These are phyloP conservation scores for Austroboletus novae-zelandiae DNA, from an alignment of 1,284 basidiomycete genomes.

Conservation along the genomic window DNA sequence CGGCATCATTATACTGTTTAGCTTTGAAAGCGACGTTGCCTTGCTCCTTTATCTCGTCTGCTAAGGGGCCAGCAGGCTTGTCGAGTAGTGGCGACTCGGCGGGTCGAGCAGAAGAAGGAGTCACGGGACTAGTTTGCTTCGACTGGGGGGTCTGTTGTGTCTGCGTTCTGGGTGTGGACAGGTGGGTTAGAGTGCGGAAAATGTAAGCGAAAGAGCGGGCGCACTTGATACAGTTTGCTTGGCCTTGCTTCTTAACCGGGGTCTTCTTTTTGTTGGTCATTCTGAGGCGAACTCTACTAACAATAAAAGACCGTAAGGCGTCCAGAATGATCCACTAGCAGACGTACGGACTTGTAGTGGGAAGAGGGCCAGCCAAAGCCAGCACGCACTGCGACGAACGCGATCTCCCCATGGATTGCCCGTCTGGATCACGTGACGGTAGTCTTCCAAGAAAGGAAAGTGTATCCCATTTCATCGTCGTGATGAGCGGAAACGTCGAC, in stretches of 20 bases:
- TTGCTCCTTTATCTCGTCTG: constrained; percentile 67
- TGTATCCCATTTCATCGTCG: constrained; percentile 8
- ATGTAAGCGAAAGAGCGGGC: constrained; percentile 6
- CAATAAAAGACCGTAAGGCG: constrained; percentile 7
- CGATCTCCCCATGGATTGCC: constrained; percentile 8
- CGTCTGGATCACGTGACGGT: constrained; percentile 11
- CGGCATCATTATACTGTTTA: constrained; percentile 65
- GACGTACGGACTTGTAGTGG: not conserved
- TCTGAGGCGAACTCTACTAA: constrained; percentile 4
- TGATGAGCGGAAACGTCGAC: not conserved
- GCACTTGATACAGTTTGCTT: constrained; percentile 27
- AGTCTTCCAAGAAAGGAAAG: constrained; percentile 3
- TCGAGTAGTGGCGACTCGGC: constrained; percentile 18
- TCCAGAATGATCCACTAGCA: constrained; percentile 9
- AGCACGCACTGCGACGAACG: not conserved
- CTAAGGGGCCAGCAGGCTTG: constrained; percentile 28
- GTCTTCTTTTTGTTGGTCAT: constrained; percentile 42
- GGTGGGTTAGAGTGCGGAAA: constrained; percentile 1
- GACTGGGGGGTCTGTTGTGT: constrained; percentile 5
- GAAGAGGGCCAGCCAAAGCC: not conserved
- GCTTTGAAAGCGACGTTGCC: constrained; percentile 77
- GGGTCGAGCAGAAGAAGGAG: constrained; percentile 19
- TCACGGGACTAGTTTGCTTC: constrained; percentile 18
- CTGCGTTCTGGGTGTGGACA: constrained; percentile 19
- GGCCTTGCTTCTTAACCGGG: constrained; percentile 30